Evolutionary conservation across 495 filamentous ascomycete species (phyloP).

Genomic region (Annulohypoxylon moriforme): DNA sequence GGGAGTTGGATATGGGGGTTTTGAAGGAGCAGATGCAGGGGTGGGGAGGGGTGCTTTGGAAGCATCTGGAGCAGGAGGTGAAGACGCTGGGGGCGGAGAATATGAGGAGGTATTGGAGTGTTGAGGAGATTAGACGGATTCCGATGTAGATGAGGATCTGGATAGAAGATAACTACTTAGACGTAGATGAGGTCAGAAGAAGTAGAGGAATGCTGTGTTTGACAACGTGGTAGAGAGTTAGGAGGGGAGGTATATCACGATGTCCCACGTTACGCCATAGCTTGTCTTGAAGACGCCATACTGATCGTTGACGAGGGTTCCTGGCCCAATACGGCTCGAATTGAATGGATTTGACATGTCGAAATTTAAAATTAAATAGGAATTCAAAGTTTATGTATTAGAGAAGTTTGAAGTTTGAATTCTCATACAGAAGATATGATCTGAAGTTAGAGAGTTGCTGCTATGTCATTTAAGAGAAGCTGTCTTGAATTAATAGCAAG

Average conservation of each 20-base stretch:
- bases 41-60: slow-evolving; percentile 75
- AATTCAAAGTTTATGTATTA: too few relatives aligned
- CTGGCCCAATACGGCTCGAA: not conserved
- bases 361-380: too few relatives aligned
- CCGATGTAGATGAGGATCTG: slow-evolving; percentile 64
- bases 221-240: not conserved
- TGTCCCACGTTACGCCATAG: not conserved
- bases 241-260: not conserved
- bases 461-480: not conserved
- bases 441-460: not conserved
- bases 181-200: not conserved
- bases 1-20: slow-evolving; percentile 73
- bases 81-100: slow-evolving; percentile 78
- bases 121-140: slow-evolving; percentile 78
- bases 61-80: slow-evolving; percentile 81
- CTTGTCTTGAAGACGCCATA: not conserved
- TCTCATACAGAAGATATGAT: too few relatives aligned
- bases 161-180: not conserved
- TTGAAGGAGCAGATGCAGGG: slow-evolving; percentile 74
- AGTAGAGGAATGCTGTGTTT: too few relatives aligned
- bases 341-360: not conserved
- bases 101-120: slow-evolving; percentile 86
- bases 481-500: not conserved
- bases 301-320: not conserved
- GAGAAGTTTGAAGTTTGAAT: too few relatives aligned